Conservation (phyloP, 2,329 filamentous ascomycete species). For the Sordariomycetes sp. region DNA sequence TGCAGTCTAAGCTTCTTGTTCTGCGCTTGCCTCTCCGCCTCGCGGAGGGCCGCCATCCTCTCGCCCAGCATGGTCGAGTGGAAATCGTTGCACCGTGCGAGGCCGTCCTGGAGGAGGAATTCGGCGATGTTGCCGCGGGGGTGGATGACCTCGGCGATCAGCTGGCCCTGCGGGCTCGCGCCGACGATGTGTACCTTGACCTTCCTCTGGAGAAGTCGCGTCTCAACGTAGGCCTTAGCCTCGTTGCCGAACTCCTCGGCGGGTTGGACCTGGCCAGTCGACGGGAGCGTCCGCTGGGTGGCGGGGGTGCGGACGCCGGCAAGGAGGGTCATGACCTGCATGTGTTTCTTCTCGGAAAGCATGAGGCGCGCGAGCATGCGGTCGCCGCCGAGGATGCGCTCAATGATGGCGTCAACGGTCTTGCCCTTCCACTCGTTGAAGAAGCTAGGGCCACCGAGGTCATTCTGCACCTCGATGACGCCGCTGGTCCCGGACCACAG, state of each 20-base stretch:
- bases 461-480: constrained; percentile 66
- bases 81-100: constrained; percentile 88
- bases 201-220: constrained; percentile 71
- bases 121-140: constrained; percentile 86
- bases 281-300: constrained; percentile 71
- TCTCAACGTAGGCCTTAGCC: constrained; percentile 76
- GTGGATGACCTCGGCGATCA: constrained; percentile 81
- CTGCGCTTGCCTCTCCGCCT: constrained; percentile 79
- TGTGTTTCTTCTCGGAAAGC: constrained; percentile 68
- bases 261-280: constrained; percentile 66
- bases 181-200: constrained; percentile 76
- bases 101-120: constrained; percentile 76
- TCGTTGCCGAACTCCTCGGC: constrained; percentile 87
- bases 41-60: constrained; percentile 74
- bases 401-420: constrained; percentile 72
- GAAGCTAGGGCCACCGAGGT: constrained; percentile 68
- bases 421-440: constrained; percentile 76
- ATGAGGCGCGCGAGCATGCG: constrained; percentile 75
- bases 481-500: constrained; percentile 58
- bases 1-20: constrained; percentile 65
- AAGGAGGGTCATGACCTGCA: constrained; percentile 77
- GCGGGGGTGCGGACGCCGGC: constrained; percentile 81
- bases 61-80: constrained; percentile 84
- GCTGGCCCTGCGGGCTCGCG: constrained; percentile 75
- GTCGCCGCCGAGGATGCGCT: constrained; percentile 85